A percentile compares a stretch with the other conserved stretches of the same genome.
Conservation (phyloP, 441 rosid genomes). For the Pelargonium cotyledonis region DNA sequence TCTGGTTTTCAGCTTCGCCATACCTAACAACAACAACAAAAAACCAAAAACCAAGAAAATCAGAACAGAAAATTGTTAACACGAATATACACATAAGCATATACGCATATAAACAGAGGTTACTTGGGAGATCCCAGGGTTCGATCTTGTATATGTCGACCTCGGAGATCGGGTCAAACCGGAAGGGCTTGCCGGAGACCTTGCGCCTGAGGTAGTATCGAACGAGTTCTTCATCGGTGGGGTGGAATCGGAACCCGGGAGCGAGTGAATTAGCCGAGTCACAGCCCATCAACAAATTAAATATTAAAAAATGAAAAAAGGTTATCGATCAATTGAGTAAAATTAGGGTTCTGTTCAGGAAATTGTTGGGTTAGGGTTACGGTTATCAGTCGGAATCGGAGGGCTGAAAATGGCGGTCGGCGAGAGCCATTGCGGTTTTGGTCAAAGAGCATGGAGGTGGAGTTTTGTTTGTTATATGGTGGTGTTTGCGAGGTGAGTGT, state of each 20-base stretch:
- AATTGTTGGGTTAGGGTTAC: background rate
- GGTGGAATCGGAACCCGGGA: constrained; percentile 95
- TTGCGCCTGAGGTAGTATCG: constrained; percentile 81
- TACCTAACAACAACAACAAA: constrained; percentile 30
- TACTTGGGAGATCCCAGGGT: constrained; percentile 98
- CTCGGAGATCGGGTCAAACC: constrained; percentile 71
- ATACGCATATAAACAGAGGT: background rate
- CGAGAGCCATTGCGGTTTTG: background rate
- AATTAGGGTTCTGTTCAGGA: background rate
- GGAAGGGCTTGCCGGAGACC: constrained; percentile 57
- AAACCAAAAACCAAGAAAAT: constrained; percentile 7
- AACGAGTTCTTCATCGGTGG: constrained; percentile 88
- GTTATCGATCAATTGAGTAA: background rate
- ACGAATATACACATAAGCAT: no score
- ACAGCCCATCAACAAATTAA: constrained; percentile 42
- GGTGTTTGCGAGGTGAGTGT: background rate
- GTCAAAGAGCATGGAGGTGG: background rate
- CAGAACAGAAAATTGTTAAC: background rate
- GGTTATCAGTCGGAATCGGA: background rate
- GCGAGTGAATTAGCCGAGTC: constrained; percentile 53
- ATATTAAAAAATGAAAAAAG: background rate
- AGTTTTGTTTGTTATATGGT: background rate
- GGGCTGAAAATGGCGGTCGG: background rate
- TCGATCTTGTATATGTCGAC: constrained; percentile 76
- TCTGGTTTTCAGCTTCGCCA: constrained; percentile 75